Evolutionary conservation across 345 rosid species (phyloP).

Genomic region (Salix purpurea): DNA sequence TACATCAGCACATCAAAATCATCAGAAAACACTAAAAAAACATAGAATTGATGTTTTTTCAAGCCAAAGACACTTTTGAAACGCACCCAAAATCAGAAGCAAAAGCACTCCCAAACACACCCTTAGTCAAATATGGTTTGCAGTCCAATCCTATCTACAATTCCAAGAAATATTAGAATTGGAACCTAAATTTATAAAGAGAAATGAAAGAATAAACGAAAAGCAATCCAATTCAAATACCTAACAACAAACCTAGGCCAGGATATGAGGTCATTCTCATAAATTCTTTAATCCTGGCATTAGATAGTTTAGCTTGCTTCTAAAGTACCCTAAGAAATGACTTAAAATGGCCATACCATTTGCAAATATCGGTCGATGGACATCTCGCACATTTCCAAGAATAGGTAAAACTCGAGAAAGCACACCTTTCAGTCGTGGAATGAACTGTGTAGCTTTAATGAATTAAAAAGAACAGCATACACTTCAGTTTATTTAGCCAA

Average conservation of each 20-base stretch:
- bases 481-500: conserved; percentile 34
- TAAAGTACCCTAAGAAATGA: no score
- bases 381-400: conserved; percentile 87
- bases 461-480: conserved; percentile 20
- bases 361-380: conserved; percentile 85
- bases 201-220: neutral
- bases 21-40: no score
- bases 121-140: no score
- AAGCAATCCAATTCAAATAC: conserved; percentile 2
- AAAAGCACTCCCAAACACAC: no score
- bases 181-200: neutral
- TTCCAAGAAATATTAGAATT: neutral
- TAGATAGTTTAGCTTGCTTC: no score
- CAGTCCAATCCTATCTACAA: neutral
- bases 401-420: conserved; percentile 80
- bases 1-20: no score
- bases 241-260: neutral
- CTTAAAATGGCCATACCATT: conserved; percentile 48
- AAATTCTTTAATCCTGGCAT: no score
- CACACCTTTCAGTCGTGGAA: conserved; percentile 85
- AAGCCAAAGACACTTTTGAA: no score
- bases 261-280: no score
- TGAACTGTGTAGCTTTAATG: conserved; percentile 84
- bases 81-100: no score
- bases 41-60: no score